Evolutionary conservation across 495 filamentous ascomycete species (phyloP).

Genomic region (Rhypophila decipiens): DNA sequence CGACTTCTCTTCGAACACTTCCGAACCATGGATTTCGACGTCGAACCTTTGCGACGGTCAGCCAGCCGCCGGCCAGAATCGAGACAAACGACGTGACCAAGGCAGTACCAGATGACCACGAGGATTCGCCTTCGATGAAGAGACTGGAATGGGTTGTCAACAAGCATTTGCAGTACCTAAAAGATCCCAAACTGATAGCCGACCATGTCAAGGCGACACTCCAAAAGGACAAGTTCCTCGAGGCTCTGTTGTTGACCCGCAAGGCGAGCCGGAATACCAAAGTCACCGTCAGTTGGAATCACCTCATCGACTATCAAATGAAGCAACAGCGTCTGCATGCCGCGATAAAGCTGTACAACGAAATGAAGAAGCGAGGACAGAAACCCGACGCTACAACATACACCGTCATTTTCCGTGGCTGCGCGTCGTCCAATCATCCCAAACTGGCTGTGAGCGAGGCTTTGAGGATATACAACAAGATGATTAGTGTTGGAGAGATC

Average conservation of each 20-base stretch:
- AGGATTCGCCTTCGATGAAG: conserved; percentile 1
- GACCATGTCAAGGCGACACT: conserved; percentile 54
- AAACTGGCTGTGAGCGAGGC: conserved; percentile 53
- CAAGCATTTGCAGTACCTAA: conserved; percentile 57
- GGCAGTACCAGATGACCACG: not conserved
- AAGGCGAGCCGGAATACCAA: conserved; percentile 53
- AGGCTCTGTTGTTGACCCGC: conserved; percentile 62
- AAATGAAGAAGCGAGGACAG: conserved; percentile 93
- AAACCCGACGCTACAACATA: conserved; percentile 70
- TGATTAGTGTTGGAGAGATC: conserved; percentile 53
- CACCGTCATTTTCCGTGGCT: conserved; percentile 74
- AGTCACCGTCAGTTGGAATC: conserved; percentile 78
- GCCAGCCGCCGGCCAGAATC: not conserved
- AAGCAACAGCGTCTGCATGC: conserved; percentile 47
- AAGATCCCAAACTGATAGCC: conserved; percentile 61
- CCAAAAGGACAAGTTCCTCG: conserved; percentile 43
- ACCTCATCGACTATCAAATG: conserved; percentile 68
- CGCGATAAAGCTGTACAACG: conserved; percentile 77
- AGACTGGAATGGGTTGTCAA: conserved; percentile 25
- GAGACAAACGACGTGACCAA: not conserved
- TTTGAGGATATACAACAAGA: conserved; percentile 63
- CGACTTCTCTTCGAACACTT: not conserved
- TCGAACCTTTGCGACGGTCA: not conserved
- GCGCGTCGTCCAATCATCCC: conserved; percentile 48
- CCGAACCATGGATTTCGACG: not conserved